These are phyloP conservation scores for Thermothelomyces thermophilus DNA, from an alignment of 2,329 filamentous ascomycete genomes.

Conservation along the genomic window DNA sequence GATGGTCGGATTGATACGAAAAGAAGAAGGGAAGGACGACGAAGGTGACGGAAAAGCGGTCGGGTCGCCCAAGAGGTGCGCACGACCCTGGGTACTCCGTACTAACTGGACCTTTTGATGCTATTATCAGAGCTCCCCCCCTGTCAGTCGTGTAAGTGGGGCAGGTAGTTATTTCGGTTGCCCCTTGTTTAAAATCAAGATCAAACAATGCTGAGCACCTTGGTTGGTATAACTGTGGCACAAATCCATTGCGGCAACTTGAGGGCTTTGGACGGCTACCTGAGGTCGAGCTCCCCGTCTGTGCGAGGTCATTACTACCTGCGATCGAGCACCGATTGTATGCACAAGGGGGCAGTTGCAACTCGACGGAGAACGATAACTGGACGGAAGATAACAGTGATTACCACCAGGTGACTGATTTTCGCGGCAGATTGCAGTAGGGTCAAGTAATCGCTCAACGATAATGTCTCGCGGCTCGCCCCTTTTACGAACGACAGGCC, in stretches of 20 bases:
- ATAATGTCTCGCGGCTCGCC: too few relatives aligned
- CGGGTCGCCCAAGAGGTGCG: slow-evolving; percentile 8
- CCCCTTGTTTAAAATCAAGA: slow-evolving; percentile 14
- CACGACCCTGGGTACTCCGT: slow-evolving; percentile 12
- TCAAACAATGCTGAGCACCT: background rate
- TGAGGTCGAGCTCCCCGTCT: too few relatives aligned
- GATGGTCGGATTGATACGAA: background rate
- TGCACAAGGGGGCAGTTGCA: too few relatives aligned
- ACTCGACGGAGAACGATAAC: background rate
- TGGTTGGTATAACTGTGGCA: background rate
- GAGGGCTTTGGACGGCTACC: too few relatives aligned
- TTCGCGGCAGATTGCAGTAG: background rate
- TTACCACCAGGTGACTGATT: background rate
- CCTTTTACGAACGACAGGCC: background rate
- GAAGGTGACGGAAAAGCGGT: slow-evolving; percentile 9
- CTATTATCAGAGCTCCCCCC: slow-evolving; percentile 14
- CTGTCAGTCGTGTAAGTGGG: slow-evolving; percentile 21
- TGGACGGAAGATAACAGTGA: background rate
- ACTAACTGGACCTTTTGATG: too few relatives aligned
- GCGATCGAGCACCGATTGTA: too few relatives aligned
- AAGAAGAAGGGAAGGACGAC: background rate
- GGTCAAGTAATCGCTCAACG: background rate
- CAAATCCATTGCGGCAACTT: slow-evolving; percentile 1
- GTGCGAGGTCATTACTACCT: too few relatives aligned
- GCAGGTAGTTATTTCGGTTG: slow-evolving; percentile 21